Base-by-base conservation (phyloP, 495 filamentous ascomycete species). In the Patellaria atrata region DNA sequence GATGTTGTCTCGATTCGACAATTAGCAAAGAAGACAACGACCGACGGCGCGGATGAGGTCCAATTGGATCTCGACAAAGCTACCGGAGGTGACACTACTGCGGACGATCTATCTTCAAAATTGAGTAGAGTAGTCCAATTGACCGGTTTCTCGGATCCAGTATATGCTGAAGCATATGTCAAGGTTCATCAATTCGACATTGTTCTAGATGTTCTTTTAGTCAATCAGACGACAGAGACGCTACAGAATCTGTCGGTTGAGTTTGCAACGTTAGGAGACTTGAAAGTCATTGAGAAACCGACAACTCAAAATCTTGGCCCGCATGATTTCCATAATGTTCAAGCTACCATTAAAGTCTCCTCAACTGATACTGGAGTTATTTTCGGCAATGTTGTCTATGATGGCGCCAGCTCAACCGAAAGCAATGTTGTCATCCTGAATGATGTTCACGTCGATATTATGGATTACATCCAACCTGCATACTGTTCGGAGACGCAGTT, bases 171-270 rank as follows among this genome's bases (percentile, higher is more conserved):
- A 59, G 91, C 91, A 14, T 96, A 96, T 46, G 86, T 99, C 51
- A 92, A 92, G 47, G 91, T 96, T 4, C 87, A 96, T 59, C 91
- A 96, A 53, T 99, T 99, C 55, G 91, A 99, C 49, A 99, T 99
- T 48, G 80, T 99, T 13, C 68, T 99, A 4, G 91, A 99, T 52
- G 89, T 99, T 11, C 70, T 99, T 13, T 65, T 99, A 20, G 91
- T 99, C 51, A 99, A 99, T 57, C 91, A 99, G 58, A 99, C 91
- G 3, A 77, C 77, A 21, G 86, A 96, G 45, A 99, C 91, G 7
- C 67, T 99, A 13, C 91, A 96, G 52, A 99, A 99, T 44, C 72
- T 99, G 17, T 89, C 80, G 0, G 86, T 99, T 15, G 91, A 99
- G 54, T 99, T 99, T 48, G 91, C 91, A 30, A 99, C 91, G 0